phyloP scores from a whole-genome alignment of 768 basidiomycete genomes.

The Suillus placidus region DNA sequence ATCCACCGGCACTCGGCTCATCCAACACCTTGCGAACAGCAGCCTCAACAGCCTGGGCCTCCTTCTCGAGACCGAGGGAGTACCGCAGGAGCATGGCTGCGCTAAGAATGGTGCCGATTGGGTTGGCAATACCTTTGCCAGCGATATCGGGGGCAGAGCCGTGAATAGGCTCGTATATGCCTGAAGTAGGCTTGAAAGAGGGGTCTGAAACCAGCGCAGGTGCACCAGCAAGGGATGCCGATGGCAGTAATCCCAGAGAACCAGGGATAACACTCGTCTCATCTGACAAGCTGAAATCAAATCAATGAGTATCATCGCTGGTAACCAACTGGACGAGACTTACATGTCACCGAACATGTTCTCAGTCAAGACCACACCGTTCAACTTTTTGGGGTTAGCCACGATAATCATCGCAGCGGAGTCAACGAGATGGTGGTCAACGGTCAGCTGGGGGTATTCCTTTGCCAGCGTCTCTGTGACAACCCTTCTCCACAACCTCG shows the following conservation, averaged over 20 bases:
- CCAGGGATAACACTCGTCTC: slow-evolving; percentile 97
- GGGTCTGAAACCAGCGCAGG: slow-evolving; percentile 56
- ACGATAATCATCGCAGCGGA: slow-evolving; percentile 97
- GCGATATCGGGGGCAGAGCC: slow-evolving; percentile 96
- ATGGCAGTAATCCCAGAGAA: slow-evolving; percentile 93
- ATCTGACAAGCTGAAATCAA: slow-evolving; percentile 77
- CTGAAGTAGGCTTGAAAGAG: slow-evolving; percentile 75
- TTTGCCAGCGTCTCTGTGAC: slow-evolving; percentile 81
- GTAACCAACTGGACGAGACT: slow-evolving; percentile 31
- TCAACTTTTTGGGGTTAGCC: slow-evolving; percentile 84
- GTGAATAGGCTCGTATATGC: slow-evolving; percentile 97
- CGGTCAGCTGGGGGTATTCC: slow-evolving; percentile 85
- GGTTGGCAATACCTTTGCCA: slow-evolving; percentile 92
- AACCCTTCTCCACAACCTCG: slow-evolving; percentile 91
- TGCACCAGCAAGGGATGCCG: slow-evolving; percentile 93
- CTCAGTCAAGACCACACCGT: slow-evolving; percentile 94
- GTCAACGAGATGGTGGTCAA: slow-evolving; percentile 94
- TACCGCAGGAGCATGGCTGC: slow-evolving; percentile 93
- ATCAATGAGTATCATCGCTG: background rate
- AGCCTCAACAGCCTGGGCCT: slow-evolving; percentile 82
- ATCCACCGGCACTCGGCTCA: slow-evolving; percentile 63
- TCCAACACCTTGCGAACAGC: slow-evolving; percentile 94
- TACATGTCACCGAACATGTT: slow-evolving; percentile 98
- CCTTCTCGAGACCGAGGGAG: slow-evolving; percentile 85
- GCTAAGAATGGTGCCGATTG: slow-evolving; percentile 93